Base-by-base conservation (phyloP, 345 rosid genomes). In the Citrus hindsii region DNA sequence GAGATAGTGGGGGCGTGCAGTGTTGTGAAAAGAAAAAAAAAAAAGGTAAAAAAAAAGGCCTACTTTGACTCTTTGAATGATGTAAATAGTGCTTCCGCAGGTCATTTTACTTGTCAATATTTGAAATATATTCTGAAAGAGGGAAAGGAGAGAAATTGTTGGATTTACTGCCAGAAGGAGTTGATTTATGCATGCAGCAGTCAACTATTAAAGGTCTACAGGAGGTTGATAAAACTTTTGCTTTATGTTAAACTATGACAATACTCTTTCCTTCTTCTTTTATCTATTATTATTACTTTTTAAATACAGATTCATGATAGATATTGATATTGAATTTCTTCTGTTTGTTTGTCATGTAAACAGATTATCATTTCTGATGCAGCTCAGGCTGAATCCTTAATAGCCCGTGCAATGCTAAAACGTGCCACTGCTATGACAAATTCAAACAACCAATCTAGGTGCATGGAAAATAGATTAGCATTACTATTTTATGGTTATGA, bases 371-470 rank as follows among this genome's bases (percentile, higher is more conserved):
- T 92, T 80, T 77, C 71, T 32, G 86, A 84, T 84, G 82, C 86
- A 40, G 90, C 79, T 65, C 89, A 91, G 76, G 96, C 97, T 38
- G 96, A 88, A 67, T 86, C 88, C 14, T 83, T 90, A 74, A 89
- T 95, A 68, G 92, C 87, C 71, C 78, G 85, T 67, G 97, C 97
- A 56, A 86, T 93, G 89, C 77, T 95, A 85, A 93, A 86, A 82
- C 94, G 98, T 63, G 88, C 95, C 18, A 95, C 96, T 0, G 94
- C 97, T 68, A 87, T 79, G 86, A 93, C 99, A 19, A 93, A 92
- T 79, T 63, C 92, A 58, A 95, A 95, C 70, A 88, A 89, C 80
- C 95, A 92, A 67, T 93, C 97, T 53, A 95, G 99, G 99, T 95
- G 76, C 75, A 68, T 77, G 79, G 38, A 53, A 46, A 71, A 10